Percentiles rank a stretch among this genome's conserved stretches.
Evolutionary conservation across 2,329 filamentous ascomycete genomes (phyloP).

Genomic region (Fusarium falciforme): DNA sequence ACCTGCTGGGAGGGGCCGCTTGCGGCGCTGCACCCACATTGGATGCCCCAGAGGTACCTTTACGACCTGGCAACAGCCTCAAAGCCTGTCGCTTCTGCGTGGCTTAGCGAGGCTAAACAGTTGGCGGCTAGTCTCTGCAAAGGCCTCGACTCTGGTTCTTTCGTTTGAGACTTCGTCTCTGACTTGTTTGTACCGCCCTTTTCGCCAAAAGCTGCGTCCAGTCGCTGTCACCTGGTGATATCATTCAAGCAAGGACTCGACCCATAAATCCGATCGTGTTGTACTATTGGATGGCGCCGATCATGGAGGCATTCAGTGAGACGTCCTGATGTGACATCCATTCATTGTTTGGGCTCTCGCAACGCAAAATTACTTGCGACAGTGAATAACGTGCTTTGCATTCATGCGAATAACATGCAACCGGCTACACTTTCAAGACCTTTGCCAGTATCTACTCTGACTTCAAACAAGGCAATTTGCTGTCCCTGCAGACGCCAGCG

Average conservation of each 20-base stretch:
- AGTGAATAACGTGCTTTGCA: neutral
- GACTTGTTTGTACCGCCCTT: neutral
- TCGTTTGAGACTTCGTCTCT: neutral
- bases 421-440: neutral
- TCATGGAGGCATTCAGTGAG: neutral
- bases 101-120: neutral
- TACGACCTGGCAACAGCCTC: slow-evolving; percentile 15
- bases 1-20: slow-evolving; percentile 32
- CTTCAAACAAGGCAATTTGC: neutral
- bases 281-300: slow-evolving; percentile 30
- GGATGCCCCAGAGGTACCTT: slow-evolving; percentile 1
- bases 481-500: neutral
- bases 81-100: slow-evolving; percentile 3
- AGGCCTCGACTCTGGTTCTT: neutral
- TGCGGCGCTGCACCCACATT: slow-evolving; percentile 34
- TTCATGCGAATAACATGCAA: neutral
- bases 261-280: slow-evolving; percentile 37
- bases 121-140: neutral
- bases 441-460: neutral
- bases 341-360: neutral
- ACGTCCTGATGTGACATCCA: neutral
- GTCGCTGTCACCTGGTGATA: neutral
- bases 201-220: neutral
- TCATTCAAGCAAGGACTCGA: slow-evolving; percentile 17
- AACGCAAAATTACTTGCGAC: neutral